Evolutionary conservation across 805 yeast species (phyloP).

Genomic region (Ogataea dorogensis): DNA sequence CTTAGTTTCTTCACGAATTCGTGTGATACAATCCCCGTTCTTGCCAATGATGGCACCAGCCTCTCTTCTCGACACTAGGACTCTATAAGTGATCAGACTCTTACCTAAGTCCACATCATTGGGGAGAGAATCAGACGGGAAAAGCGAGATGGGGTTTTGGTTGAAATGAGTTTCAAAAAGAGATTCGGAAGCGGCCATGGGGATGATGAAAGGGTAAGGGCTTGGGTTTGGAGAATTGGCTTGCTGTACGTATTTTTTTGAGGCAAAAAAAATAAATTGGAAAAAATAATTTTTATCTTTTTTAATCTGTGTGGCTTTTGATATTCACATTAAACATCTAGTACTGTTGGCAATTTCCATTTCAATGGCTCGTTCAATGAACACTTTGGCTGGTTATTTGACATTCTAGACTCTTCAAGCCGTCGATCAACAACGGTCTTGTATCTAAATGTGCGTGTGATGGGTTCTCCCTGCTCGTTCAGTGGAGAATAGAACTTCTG

Average conservation of each 20-base stretch:
- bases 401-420: constrained; percentile 20
- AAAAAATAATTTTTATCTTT: constrained; percentile 2
- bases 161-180: constrained; percentile 32
- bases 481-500: constrained; percentile 27
- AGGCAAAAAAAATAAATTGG: constrained; percentile 4
- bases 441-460: constrained; percentile 31
- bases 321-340: constrained; percentile 7
- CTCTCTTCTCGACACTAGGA: constrained; percentile 78
- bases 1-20: constrained; percentile 67
- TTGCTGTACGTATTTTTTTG: constrained; percentile 4
- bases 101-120: constrained; percentile 29
- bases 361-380: constrained; percentile 23
- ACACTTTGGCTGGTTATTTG: background rate
- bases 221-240: constrained; percentile 1
- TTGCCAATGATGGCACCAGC: constrained; percentile 90
- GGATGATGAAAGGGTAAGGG: constrained; percentile 1
- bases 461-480: constrained; percentile 24
- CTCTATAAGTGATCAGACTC: constrained; percentile 42
- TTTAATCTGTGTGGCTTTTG: too few relatives aligned
- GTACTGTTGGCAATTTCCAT: constrained; percentile 29
- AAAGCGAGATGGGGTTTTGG: constrained; percentile 17
- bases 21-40: constrained; percentile 74
- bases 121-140: constrained; percentile 20
- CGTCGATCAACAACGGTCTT: constrained; percentile 28
- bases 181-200: constrained; percentile 32